Conservation (phyloP, 2,329 filamentous ascomycete genomes). For the Alternaria sp. region DNA sequence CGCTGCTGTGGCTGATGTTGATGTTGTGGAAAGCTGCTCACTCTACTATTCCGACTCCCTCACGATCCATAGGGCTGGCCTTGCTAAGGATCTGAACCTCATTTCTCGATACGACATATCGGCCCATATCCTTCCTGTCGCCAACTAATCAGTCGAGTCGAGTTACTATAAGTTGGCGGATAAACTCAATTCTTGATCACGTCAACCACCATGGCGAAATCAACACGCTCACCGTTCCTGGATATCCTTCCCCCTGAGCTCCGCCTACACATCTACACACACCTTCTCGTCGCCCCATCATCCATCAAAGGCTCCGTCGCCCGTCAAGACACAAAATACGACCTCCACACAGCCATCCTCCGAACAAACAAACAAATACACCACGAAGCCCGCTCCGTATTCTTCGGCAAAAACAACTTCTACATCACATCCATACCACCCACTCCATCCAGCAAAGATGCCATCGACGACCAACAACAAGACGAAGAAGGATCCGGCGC, state of each 20-base stretch:
- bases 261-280: constrained; percentile 37
- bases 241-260: constrained; percentile 39
- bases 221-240: constrained; percentile 27
- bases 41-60: not conserved
- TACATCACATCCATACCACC: constrained; percentile 26
- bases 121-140: not conserved
- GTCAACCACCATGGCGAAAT: constrained; percentile 2
- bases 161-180: not conserved
- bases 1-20: constrained; percentile 2
- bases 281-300: constrained; percentile 28
- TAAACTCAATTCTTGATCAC: not conserved
- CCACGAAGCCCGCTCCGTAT: constrained; percentile 49
- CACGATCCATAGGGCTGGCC: not conserved
- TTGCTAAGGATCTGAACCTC: constrained; percentile 1
- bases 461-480: not conserved
- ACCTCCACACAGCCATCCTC: constrained; percentile 46
- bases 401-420: constrained; percentile 52
- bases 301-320: constrained; percentile 30
- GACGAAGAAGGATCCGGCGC: constrained; percentile 16
- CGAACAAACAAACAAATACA: constrained; percentile 48
- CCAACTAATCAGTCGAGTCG: not conserved
- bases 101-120: not conserved
- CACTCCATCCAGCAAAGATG: not conserved
- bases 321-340: constrained; percentile 32
- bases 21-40: not conserved